Percentiles rank a stretch among this genome's conserved stretches.
These are phyloP conservation scores for Camellia lanceoleosa DNA, from an alignment of 148 eudicot species.

Conservation along the genomic window DNA sequence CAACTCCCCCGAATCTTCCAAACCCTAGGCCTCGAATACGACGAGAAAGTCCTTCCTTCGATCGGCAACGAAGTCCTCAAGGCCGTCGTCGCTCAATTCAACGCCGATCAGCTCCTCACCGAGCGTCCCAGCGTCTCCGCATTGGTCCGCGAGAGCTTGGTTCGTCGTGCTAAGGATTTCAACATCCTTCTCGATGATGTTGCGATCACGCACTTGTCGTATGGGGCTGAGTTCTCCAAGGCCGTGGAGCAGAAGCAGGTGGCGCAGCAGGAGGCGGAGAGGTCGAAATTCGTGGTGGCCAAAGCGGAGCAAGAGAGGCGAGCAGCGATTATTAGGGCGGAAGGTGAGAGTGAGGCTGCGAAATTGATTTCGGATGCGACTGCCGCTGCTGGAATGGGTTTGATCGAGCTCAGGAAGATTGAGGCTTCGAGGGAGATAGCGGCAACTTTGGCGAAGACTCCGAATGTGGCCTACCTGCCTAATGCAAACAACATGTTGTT, in stretches of 20 bases:
- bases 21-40: slow-evolving; percentile 40
- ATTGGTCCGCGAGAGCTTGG: slow-evolving; percentile 72
- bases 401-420: slow-evolving; percentile 95
- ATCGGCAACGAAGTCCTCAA: slow-evolving; percentile 92
- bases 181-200: slow-evolving; percentile 89
- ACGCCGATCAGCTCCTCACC: slow-evolving; percentile 92
- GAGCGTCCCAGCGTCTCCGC: slow-evolving; percentile 87
- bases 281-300: slow-evolving; percentile 86
- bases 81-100: slow-evolving; percentile 79
- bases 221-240: slow-evolving; percentile 87
- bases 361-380: slow-evolving; percentile 96
- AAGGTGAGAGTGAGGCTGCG: slow-evolving; percentile 95
- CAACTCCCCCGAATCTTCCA: slow-evolving; percentile 57
- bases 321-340: slow-evolving; percentile 93
- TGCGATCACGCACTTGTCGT: slow-evolving; percentile 89
- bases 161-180: slow-evolving; percentile 78
- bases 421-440: slow-evolving; percentile 94
- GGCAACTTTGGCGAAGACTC: slow-evolving; percentile 55
- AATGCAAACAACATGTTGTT: slow-evolving; percentile 73
- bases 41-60: slow-evolving; percentile 86
- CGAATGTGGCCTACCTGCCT: slow-evolving; percentile 71
- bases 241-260: slow-evolving; percentile 99
- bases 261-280: slow-evolving; percentile 99
- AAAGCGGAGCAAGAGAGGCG: slow-evolving; percentile 96
- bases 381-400: slow-evolving; percentile 72